These are phyloP conservation scores for Mortierella sp. DNA, from an alignment of 371 early-diverging fungal genomes.

Conservation along the genomic window DNA sequence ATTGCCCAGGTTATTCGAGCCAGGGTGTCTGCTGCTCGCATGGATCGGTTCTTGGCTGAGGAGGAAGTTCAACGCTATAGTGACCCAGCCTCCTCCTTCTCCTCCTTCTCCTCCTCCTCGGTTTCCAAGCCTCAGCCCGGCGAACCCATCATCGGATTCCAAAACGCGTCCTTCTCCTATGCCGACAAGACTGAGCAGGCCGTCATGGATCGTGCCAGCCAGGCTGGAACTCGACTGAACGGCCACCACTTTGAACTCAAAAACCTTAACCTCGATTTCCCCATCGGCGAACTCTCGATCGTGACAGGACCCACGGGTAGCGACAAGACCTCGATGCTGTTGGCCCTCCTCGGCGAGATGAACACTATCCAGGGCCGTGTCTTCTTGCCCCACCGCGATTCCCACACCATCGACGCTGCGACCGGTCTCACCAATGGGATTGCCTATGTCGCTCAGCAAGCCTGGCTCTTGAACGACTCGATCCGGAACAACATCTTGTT, in stretches of 20 bases:
- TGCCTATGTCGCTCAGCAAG: conserved; percentile 83
- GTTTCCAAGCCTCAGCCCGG: conserved; percentile 50
- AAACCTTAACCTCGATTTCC: conserved; percentile 60
- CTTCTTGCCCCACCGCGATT: conserved; percentile 36
- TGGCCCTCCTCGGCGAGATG: conserved; percentile 62
- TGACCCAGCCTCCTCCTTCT: conserved; percentile 30
- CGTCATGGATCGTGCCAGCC: conserved; percentile 35
- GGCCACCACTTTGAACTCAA: conserved; percentile 64
- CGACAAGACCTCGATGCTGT: conserved; percentile 62
- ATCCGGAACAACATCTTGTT: conserved; percentile 87
- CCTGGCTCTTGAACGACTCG: conserved; percentile 87
- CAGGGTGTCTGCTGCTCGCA: conserved; percentile 75
- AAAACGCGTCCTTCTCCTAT: conserved; percentile 62
- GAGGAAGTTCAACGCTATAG: conserved; percentile 69
- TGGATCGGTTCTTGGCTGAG: conserved; percentile 79
- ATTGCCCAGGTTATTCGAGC: conserved; percentile 69
- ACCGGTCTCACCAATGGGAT: conserved; percentile 61
- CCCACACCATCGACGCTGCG: conserved; percentile 49
- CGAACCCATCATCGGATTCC: conserved; percentile 62
- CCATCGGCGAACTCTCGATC: conserved; percentile 61
- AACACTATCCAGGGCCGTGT: conserved; percentile 58
- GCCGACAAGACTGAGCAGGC: conserved; percentile 48
- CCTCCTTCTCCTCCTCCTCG: conserved; percentile 21
- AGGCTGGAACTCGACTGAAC: conserved; percentile 15
- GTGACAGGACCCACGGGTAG: conserved; percentile 64